Evolutionary conservation across 768 basidiomycete genomes (phyloP).

Genomic region (Lactarius deliciosus): DNA sequence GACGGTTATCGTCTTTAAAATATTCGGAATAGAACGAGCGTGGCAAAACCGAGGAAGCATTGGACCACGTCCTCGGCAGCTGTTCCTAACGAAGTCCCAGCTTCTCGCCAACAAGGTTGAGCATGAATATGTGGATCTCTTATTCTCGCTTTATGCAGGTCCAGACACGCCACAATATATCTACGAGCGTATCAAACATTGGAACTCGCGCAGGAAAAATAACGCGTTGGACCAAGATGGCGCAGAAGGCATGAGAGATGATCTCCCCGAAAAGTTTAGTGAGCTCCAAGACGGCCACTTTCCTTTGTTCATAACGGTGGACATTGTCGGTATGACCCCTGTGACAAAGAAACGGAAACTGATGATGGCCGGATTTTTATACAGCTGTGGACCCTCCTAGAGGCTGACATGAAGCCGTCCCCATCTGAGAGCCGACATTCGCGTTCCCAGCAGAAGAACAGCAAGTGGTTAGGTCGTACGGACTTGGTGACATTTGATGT

Average conservation of each 20-base stretch:
- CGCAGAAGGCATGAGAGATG: conserved; percentile 39
- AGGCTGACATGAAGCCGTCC: conserved; percentile 41
- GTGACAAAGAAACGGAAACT: background rate
- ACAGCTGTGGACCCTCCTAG: conserved; percentile 50
- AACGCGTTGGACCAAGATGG: conserved; percentile 46
- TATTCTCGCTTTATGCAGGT: conserved; percentile 44
- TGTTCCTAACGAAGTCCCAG: conserved; percentile 72
- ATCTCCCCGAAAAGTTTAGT: conserved; percentile 55
- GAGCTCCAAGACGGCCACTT: conserved; percentile 60
- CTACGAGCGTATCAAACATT: conserved; percentile 31
- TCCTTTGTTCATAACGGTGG: conserved; percentile 67
- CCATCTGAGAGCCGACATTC: conserved; percentile 6
- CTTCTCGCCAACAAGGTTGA: conserved; percentile 69
- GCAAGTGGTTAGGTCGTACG: background rate
- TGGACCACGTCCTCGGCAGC: conserved; percentile 54
- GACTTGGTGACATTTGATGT: conserved; percentile 44
- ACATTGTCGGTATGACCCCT: conserved; percentile 44
- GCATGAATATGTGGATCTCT: conserved; percentile 57
- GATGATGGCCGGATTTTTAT: conserved; percentile 4
- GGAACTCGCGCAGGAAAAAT: conserved; percentile 26
- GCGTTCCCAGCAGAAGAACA: conserved; percentile 11
- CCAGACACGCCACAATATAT: conserved; percentile 43
- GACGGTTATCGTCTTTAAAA: conserved; percentile 75
- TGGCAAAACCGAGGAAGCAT: conserved; percentile 42
- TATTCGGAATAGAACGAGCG: conserved; percentile 63